Conservation (phyloP, 306 rosid genomes). For the Trifolium pratense region DNA sequence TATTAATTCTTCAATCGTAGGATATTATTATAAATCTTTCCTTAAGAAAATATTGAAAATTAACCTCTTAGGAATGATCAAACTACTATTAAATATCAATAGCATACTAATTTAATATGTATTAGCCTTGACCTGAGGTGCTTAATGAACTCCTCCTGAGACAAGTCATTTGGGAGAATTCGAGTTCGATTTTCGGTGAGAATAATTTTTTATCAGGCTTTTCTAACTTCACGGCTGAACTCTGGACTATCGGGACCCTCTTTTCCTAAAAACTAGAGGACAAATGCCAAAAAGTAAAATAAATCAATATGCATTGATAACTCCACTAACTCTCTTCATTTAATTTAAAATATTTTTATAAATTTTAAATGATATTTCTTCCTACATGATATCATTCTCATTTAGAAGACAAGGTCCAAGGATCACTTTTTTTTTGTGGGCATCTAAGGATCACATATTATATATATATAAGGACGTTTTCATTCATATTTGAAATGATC, state of each 20-base stretch:
- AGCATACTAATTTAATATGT: no score
- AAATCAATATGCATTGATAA: neutral
- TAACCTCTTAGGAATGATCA: neutral
- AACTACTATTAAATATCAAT: neutral
- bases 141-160: no score
- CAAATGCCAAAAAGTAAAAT: no score
- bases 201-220: no score
- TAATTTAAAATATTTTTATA: neutral
- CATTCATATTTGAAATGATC: neutral
- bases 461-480: slow-evolving; percentile 8
- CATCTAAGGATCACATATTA: neutral
- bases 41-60: no score
- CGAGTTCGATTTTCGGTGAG: no score
- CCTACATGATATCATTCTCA: neutral
- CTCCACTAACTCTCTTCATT: neutral
- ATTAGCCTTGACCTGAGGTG: no score
- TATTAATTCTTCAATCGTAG: neutral
- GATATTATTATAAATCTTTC: neutral
- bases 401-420: neutral
- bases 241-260: no score
- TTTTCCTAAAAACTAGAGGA: no score
- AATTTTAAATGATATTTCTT: neutral
- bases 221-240: no score
- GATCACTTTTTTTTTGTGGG: no score
- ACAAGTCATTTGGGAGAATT: no score